Evolutionary conservation across 306 rosid species (phyloP), one percentile per base, ranked within the genome.

Genomic region (Comarum palustre): DNA sequence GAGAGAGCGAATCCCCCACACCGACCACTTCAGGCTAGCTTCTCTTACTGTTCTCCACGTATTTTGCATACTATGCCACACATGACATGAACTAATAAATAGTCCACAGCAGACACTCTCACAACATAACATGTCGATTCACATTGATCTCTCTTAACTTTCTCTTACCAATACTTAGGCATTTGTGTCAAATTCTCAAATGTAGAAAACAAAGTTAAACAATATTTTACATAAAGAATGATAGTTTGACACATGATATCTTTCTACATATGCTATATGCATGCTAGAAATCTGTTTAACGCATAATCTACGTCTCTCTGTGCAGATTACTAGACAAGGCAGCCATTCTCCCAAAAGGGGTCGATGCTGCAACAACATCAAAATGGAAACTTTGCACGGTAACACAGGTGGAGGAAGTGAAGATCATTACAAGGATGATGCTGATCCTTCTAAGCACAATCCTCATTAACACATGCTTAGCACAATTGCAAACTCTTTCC

Each of bases 371-470:
- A 36, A 75, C 41, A 19, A 73, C 80, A 73, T 67, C 36, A 31
- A 70, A 62, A 69, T 85, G 92, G 92, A 50, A 60, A 31, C 83
- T 85, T 0, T 87, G 89, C 74, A 83, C 72, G 14, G 73, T 78
- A 1, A 78, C 73, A 22, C 75, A 72, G 29, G 81, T 78, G 25
- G 81, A 85, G 73, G 88, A 87, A 79, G 85, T 79, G 74, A 87
- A 87, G 83, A 84, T 85, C 71, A 82, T 87, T 12, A 75, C 82
- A n/a, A 85, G 88, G 75, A 87, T 87, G 92, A 75, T 81, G 80
- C 92, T 88, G 2, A 83, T 87, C 39, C 83, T 87, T 12, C 71
- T 83, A 5, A 87, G 92, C 50, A 87, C 88, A 72, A 81, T 81
- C 8, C 68, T 85, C 45, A 85, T 87, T 89, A 85, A 83, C 65